A percentile compares a stretch with the other conserved stretches of the same genome.
These are phyloP conservation scores for Spiromastix sp. DNA, from an alignment of 2,329 filamentous ascomycete genomes.

Conservation along the genomic window DNA sequence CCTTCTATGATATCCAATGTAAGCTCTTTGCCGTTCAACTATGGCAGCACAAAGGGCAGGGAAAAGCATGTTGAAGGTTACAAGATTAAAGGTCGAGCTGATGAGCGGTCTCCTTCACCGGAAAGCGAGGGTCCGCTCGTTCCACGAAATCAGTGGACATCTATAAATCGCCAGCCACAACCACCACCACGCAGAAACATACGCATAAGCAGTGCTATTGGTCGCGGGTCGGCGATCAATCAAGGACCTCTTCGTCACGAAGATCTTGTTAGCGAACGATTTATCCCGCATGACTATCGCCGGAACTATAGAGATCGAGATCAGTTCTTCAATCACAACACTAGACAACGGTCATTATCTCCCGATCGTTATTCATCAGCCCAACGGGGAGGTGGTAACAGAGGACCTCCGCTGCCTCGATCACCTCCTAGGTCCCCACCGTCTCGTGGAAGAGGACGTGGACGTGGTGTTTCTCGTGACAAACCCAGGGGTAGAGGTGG, in stretches of 20 bases:
- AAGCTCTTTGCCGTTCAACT: slow-evolving; percentile 17
- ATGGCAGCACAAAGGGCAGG: slow-evolving; percentile 9
- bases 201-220: slow-evolving; percentile 23
- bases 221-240: slow-evolving; percentile 12
- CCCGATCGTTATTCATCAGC: slow-evolving; percentile 15
- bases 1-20: slow-evolving; percentile 29
- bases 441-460: slow-evolving; percentile 9
- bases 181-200: slow-evolving; percentile 24
- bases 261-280: slow-evolving; percentile 7
- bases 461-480: slow-evolving; percentile 9
- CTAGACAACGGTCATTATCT: slow-evolving; percentile 23
- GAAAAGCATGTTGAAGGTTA: slow-evolving; percentile 18
- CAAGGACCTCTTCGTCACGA: too few relatives aligned
- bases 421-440: slow-evolving; percentile 14
- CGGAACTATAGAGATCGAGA: slow-evolving; percentile 18
- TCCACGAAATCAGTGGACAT: slow-evolving; percentile 17
- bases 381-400: slow-evolving; percentile 9
- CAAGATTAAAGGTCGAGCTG: slow-evolving; percentile 28
- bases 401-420: slow-evolving; percentile 9
- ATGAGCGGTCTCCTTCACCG: slow-evolving; percentile 18
- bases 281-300: slow-evolving; percentile 9
- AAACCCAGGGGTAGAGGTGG: slow-evolving; percentile 15
- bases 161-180: slow-evolving; percentile 17
- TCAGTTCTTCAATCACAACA: slow-evolving; percentile 14
- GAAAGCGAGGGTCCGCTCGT: slow-evolving; percentile 27